Evolutionary conservation across 2,329 filamentous ascomycete genomes (phyloP).

Genomic region (Nectriaceae sp.): DNA sequence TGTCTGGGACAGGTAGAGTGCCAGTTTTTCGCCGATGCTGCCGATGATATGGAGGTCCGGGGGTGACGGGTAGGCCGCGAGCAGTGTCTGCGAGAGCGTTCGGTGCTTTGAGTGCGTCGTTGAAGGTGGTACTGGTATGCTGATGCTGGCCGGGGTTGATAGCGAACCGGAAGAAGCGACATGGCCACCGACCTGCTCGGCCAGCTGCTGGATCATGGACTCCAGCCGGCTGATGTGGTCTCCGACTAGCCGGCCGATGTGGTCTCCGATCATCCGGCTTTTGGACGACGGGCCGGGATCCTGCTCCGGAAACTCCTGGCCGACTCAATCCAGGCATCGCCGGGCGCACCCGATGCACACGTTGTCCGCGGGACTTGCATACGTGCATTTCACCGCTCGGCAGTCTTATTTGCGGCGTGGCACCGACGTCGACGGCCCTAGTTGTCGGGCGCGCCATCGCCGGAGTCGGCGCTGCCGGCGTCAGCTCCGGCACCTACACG

Average conservation of each 20-base stretch:
- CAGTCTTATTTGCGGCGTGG: conserved; percentile 19
- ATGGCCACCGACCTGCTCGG: not conserved
- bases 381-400: conserved; percentile 18
- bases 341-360: not conserved
- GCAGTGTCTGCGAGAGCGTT: not conserved
- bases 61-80: not conserved
- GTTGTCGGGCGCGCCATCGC: conserved; percentile 51
- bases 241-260: not conserved
- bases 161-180: not conserved
- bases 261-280: not conserved
- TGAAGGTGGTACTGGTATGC: too few relatives aligned
- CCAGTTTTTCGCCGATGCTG: not conserved
- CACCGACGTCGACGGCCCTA: conserved; percentile 46
- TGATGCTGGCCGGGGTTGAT: not conserved
- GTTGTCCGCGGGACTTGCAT: not conserved
- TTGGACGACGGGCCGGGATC: not conserved
- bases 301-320: not conserved
- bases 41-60: not conserved
- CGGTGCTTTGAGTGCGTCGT: not conserved
- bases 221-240: too few relatives aligned
- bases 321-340: not conserved
- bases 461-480: conserved; percentile 45
- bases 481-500: conserved; percentile 47
- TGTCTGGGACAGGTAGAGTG: not conserved
- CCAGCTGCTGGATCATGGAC: not conserved